These are phyloP conservation scores for Nicotiana benthamiana DNA, from an alignment of 257 asterid genomes.

Conservation along the genomic window DNA sequence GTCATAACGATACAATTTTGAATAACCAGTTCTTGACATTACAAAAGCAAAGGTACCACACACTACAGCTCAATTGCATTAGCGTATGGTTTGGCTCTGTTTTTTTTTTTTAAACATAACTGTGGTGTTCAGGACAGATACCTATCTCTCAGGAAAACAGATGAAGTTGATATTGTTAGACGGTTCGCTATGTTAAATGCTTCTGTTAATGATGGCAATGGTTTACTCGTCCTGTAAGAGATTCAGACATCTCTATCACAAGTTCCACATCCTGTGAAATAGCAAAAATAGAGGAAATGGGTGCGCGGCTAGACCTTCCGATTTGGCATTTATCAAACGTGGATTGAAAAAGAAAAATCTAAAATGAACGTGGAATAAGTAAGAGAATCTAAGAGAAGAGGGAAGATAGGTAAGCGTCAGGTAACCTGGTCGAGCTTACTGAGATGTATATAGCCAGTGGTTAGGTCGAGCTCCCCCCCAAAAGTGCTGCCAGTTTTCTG, in stretches of 20 bases:
- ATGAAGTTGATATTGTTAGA: not conserved
- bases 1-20: too few species aligned
- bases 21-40: too few species aligned
- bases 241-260: too few species aligned
- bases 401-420: not conserved
- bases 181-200: not conserved
- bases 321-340: not conserved
- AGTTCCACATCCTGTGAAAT: not conserved
- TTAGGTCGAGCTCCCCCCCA: constrained; percentile 61
- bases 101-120: too few species aligned
- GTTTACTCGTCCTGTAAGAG: too few species aligned
- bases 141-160: not conserved
- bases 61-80: too few species aligned
- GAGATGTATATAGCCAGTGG: constrained; percentile 70
- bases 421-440: constrained; percentile 70
- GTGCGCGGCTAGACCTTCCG: not conserved
- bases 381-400: not conserved
- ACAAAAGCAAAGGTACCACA: too few species aligned
- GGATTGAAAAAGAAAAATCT: too few species aligned
- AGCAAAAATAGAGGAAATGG: not conserved
- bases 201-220: too few species aligned
- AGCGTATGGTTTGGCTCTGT: too few species aligned
- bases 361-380: too few species aligned
- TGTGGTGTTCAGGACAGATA: too few species aligned
- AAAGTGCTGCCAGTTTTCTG: constrained; percentile 37